These are phyloP conservation scores for Pyrenochaeta sp. DNA, from an alignment of 2,329 filamentous ascomycete genomes.

Conservation along the genomic window DNA sequence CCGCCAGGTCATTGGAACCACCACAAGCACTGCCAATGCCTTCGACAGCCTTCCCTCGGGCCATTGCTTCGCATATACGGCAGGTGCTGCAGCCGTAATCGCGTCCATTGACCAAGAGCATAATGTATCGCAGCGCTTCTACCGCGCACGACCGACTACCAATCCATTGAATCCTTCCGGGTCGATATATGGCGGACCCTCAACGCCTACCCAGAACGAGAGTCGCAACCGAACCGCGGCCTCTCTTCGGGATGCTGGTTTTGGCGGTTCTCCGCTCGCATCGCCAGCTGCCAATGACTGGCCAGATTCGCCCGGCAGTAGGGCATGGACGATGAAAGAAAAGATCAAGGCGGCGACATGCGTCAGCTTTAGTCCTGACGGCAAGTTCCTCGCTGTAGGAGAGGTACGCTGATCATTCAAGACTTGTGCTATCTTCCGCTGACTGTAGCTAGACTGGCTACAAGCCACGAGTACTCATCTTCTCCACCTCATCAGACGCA, in stretches of 20 bases:
- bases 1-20: conserved; percentile 89
- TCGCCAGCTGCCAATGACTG: conserved; percentile 60
- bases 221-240: conserved; percentile 67
- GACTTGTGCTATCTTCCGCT: conserved; percentile 27
- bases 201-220: conserved; percentile 63
- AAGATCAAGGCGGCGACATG: conserved; percentile 94
- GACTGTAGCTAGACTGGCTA: conserved; percentile 76
- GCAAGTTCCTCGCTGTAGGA: conserved; percentile 86
- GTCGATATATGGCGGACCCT: conserved; percentile 61
- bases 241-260: conserved; percentile 59
- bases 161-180: conserved; percentile 71
- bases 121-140: conserved; percentile 81
- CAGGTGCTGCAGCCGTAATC: conserved; percentile 91
- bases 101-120: conserved; percentile 76
- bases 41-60: conserved; percentile 81
- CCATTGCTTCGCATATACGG: conserved; percentile 83
- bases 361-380: conserved; percentile 86
- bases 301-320: conserved; percentile 68
- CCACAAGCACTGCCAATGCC: conserved; percentile 81
- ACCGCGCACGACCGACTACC: conserved; percentile 77
- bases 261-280: conserved; percentile 52
- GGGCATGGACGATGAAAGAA: conserved; percentile 87
- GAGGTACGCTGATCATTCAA: conserved; percentile 63
- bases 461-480: conserved; percentile 88
- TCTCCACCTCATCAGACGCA: conserved; percentile 77